A percentile compares a stretch with the other conserved stretches of the same genome.
phyloP scores from a whole-genome alignment of 805 yeast species.

The Starmerella potacharoeniae region DNA sequence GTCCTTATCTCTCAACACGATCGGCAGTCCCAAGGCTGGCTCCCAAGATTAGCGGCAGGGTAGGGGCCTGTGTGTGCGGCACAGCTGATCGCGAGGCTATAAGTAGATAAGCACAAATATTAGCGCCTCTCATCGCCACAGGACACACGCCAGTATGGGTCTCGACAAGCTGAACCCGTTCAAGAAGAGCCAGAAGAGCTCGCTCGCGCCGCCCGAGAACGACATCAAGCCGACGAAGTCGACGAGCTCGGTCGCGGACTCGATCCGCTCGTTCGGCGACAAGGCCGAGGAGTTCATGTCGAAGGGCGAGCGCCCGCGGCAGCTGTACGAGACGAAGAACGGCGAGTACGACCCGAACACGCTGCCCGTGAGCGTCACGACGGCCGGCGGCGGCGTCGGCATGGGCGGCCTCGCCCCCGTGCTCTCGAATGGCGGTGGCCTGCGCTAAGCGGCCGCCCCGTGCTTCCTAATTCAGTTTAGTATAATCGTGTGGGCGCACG shows the following conservation, averaged over 20 bases:
- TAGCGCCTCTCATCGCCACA: no score
- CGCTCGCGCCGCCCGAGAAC: background rate
- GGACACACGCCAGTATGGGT: slow-evolving; percentile 7
- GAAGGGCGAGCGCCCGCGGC: slow-evolving; percentile 12
- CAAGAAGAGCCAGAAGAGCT: slow-evolving; percentile 12
- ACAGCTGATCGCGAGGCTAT: background rate
- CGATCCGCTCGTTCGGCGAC: slow-evolving; percentile 16
- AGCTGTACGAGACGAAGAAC: background rate
- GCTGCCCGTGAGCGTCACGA: background rate
- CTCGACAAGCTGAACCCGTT: slow-evolving; percentile 20
- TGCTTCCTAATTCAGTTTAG: background rate
- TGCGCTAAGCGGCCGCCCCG: background rate
- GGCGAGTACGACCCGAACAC: slow-evolving; percentile 3
- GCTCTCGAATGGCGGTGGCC: background rate
- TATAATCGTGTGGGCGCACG: background rate
- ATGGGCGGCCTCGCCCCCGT: background rate
- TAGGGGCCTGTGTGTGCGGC: background rate
- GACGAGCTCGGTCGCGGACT: slow-evolving; percentile 12
- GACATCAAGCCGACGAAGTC: slow-evolving; percentile 15
- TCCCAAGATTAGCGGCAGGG: background rate
- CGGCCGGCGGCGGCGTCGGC: slow-evolving; percentile 2
- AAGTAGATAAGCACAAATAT: background rate
- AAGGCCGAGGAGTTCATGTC: slow-evolving; percentile 13
- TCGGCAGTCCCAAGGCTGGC: background rate
- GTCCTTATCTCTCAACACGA: background rate